Base-by-base conservation (phyloP, 2,329 filamentous ascomycete species). In the Pseudogymnoascus sp. region DNA sequence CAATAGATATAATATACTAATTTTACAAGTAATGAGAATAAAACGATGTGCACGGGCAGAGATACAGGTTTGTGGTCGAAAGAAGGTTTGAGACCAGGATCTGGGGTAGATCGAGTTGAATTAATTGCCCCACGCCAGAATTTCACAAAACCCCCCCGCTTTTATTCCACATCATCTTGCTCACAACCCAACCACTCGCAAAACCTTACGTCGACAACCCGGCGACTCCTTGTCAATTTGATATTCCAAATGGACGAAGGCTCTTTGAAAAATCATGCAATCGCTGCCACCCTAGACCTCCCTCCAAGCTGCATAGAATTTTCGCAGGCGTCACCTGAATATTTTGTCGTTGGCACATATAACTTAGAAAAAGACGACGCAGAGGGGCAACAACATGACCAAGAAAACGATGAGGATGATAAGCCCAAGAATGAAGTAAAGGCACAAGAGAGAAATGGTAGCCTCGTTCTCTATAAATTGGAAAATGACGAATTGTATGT, bases 321-420 rank as follows among this genome's bases (percentile, higher is more conserved):
- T 70, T 89, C 85, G 66, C 85, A 86, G 1, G 74, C 75, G 0
- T 72, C 85, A 64, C 83, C 84, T 0, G 76, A 85, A 0, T 84
- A 88, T 70, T 87, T 96, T 68, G 79, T 96, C 0, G 83, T 96
- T 59, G 93, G 93, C 40, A 96, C 93, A 1, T 97, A 97, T 75
- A 84, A 89, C 66, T 81, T 96, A 28, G 79, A 91, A 66, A 81
- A 81, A 65, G 72, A 79, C 60, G 61, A 70, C 1, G 65, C 63
- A 31, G 65, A 67, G 6, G 68, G 64, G 12, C 2, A 12, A 11
- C 14, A 26, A 26, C 14, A 37, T 40, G 38, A 60, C 6, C 33
- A 60, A 41, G 22, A 60, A 26, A 41, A 19, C 59, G 59, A 60
- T n/a, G 59, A n/a, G 59, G 59, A 60, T 26, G 33, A 60, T n/a